Evolutionary conservation across 2,329 filamentous ascomycete genomes (phyloP).

Genomic region (Aspergillus thermomutatus): DNA sequence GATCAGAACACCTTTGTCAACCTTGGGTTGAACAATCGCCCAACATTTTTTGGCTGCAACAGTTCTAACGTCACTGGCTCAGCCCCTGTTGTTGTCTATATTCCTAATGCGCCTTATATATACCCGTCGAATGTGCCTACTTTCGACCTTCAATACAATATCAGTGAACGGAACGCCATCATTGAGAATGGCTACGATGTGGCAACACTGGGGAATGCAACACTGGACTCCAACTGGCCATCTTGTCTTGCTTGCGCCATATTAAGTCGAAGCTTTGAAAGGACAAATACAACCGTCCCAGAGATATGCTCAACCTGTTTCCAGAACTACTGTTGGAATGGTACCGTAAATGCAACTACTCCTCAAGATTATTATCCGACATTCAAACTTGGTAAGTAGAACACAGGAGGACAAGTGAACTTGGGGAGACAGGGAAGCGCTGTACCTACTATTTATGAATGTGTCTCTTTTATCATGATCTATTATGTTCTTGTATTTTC

Average conservation of each 20-base stretch:
- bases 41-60: conserved; percentile 77
- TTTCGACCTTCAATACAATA: conserved; percentile 63
- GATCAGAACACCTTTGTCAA: conserved; percentile 73
- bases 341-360: conserved; percentile 49
- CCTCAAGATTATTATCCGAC: conserved; percentile 42
- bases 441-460: not conserved
- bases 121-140: conserved; percentile 74
- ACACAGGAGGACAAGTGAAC: not conserved
- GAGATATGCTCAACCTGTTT: conserved; percentile 72
- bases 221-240: conserved; percentile 68
- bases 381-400: not conserved
- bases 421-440: not conserved
- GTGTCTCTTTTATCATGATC: no score
- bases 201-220: conserved; percentile 76
- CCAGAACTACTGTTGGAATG: conserved; percentile 82
- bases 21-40: conserved; percentile 65
- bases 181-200: conserved; percentile 81
- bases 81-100: conserved; percentile 72
- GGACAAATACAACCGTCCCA: conserved; percentile 66
- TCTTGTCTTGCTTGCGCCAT: conserved; percentile 82
- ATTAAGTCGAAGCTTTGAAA: conserved; percentile 66
- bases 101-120: conserved; percentile 80
- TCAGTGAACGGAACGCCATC: conserved; percentile 67
- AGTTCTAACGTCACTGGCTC: conserved; percentile 55
- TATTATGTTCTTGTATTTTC: no score